Evolutionary conservation across 2,329 filamentous ascomycete species (phyloP), one percentile per base, ranked within the genome.

Genomic region (Sporothrix schenckii): DNA sequence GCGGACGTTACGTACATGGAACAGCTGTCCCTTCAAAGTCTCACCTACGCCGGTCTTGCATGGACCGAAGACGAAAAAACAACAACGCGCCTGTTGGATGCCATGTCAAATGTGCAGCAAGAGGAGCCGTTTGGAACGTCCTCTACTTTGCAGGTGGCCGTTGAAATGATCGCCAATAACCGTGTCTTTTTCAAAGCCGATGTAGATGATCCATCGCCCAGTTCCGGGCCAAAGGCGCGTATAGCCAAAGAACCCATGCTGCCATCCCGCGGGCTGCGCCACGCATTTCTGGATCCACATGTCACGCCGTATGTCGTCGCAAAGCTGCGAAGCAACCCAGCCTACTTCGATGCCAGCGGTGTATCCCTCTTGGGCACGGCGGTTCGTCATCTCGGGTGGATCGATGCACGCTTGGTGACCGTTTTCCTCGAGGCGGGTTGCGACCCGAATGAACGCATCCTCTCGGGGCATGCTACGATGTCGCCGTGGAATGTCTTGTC

Each of bases 81-180:
- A 21, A 49, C 60, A 13, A 63, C n/a, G 16, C 39, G 6, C n/a
- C 21, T 63, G 60, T n/a, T 63, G 60, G 60, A 47, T 16, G 41
- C 4, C 19, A 7, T 27, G 13, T 10, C 39, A 49, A 9, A 49
- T 21, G 41, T 49, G 2, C 39, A 27, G 2, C 60, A 47, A 0
- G 60, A 63, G 11, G 19, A 47, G 19, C 13, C 13, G 19, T 63
- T 16, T 27, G 39, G 24, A 9, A 63, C 24, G 14, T n/a, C n/a
- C 41, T 6, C n/a, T 4, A 4, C 27, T 10, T 14, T 63, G 41
- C 60, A 63, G 39, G n/a, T 24, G 19, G 60, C 60, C 39, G 13
- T 63, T 47, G 39, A 49, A 21, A 5, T n/a, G 7, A 49, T 49
- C 60, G 5, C 49, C 39, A 7, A 27, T 2, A 24, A 9, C 6